Conservation (phyloP, 768 basidiomycete species). For the Obba rivulosa region DNA sequence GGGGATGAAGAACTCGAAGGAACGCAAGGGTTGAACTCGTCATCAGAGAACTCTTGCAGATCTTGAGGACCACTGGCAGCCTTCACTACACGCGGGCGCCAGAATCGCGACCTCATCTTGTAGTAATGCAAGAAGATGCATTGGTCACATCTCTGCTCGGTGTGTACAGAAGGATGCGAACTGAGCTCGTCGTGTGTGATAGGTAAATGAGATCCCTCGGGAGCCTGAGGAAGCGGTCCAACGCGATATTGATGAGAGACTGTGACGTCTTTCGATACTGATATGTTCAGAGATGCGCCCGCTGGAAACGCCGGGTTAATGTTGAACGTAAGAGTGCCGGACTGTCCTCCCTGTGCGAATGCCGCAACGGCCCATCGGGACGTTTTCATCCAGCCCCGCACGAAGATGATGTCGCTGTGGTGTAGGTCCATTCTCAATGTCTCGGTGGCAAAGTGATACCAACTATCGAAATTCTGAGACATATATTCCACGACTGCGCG, state of each 20-base stretch:
- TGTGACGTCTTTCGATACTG: not conserved
- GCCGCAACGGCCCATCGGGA: slow-evolving; percentile 3
- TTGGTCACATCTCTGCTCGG: not conserved
- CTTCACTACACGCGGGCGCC: slow-evolving; percentile 1
- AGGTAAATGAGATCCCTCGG: not conserved
- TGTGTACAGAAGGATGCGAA: not conserved
- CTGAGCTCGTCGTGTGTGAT: not conserved
- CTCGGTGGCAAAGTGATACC: slow-evolving; percentile 3
- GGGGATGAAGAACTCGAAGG: too few relatives aligned
- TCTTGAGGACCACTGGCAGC: slow-evolving; percentile 11
- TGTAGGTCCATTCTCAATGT: not conserved
- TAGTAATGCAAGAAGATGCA: slow-evolving; percentile 1
- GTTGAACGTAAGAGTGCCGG: not conserved
- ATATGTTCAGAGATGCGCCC: not conserved
- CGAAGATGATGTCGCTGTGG: slow-evolving; percentile 2
- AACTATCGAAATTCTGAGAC: slow-evolving; percentile 2
- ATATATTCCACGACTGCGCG: slow-evolving; percentile 1
- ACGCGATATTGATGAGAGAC: not conserved
- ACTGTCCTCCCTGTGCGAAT: not conserved
- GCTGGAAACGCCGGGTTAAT: slow-evolving; percentile 2
- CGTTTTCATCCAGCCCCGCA: slow-evolving; percentile 4
- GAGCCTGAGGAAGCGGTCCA: too few relatives aligned
- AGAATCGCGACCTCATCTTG: slow-evolving; percentile 4
- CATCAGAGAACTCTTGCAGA: not conserved
- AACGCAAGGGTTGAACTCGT: not conserved